A percentile compares a stretch with the other conserved stretches of the same genome.
These are phyloP conservation scores for Allomyces macrogynus DNA, from an alignment of 192 early-diverging fungal genomes.

Conservation along the genomic window DNA sequence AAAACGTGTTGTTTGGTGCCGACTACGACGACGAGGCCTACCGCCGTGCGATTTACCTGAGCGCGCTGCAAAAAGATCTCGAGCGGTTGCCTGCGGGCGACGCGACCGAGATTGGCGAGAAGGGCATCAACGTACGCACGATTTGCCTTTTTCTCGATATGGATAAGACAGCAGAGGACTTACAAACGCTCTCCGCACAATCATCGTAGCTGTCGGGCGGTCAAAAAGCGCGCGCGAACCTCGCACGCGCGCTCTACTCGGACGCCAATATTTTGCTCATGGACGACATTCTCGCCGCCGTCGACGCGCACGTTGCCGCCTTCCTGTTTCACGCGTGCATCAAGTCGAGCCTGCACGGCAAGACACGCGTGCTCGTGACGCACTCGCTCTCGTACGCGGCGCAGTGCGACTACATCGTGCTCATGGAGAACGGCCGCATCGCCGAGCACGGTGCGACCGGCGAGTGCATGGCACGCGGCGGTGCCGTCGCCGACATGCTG, in stretches of 20 bases:
- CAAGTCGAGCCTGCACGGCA: conserved; percentile 29
- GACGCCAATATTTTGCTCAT: conserved; percentile 56
- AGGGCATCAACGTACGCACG: conserved; percentile 34
- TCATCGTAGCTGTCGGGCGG: conserved; percentile 48
- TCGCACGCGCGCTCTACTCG: conserved; percentile 54
- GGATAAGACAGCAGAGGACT: too few relatives aligned
- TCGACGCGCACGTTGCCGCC: conserved; percentile 49
- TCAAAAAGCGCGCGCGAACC: conserved; percentile 47
- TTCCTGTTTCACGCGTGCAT: conserved; percentile 56
- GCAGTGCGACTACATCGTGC: conserved; percentile 20
- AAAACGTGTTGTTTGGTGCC: conserved; percentile 48
- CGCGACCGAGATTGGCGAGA: conserved; percentile 37
- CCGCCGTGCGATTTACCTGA: conserved; percentile 27
- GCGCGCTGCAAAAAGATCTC: conserved; percentile 31
- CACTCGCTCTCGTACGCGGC: conserved; percentile 49
- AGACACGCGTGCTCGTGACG: conserved; percentile 68
- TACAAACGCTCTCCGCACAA: too few relatives aligned
- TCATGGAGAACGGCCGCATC: conserved; percentile 29
- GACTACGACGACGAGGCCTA: conserved; percentile 28
- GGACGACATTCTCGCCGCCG: conserved; percentile 72
- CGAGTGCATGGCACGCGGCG: conserved; percentile 38
- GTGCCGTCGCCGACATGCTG: conserved; percentile 25
- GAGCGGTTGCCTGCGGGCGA: conserved; percentile 35
- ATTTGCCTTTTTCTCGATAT: neutral
- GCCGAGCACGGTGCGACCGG: conserved; percentile 31